phyloP scores from a whole-genome alignment of 306 rosid genomes.

The Quercus cerris region DNA sequence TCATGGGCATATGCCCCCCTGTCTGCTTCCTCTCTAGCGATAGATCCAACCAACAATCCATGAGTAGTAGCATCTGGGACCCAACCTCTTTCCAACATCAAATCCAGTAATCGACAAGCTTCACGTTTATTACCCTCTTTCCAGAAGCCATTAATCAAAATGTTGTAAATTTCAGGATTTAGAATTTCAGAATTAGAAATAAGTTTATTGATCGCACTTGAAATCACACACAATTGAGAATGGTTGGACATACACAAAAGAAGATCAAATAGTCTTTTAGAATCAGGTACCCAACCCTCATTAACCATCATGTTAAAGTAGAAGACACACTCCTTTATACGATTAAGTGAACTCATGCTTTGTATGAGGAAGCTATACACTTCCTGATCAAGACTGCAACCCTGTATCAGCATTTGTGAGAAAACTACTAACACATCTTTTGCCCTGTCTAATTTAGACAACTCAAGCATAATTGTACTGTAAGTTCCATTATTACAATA shows the following conservation, averaged over 20 bases:
- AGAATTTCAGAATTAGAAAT: constrained; percentile 30
- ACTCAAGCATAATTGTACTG: constrained; percentile 45
- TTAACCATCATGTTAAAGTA: constrained; percentile 65
- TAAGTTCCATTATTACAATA: constrained; percentile 45
- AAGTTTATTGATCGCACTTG: constrained; percentile 44
- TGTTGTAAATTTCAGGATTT: constrained; percentile 44
- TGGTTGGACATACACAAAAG: constrained; percentile 47
- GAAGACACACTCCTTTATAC: constrained; percentile 40
- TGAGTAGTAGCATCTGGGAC: constrained; percentile 77
- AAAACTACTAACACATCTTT: constrained; percentile 42
- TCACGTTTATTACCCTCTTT: constrained; percentile 62
- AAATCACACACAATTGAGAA: constrained; percentile 50
- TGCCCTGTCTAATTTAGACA: constrained; percentile 39
- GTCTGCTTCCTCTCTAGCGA: constrained; percentile 32
- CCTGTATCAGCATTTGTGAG: constrained; percentile 60
- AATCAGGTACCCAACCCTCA: constrained; percentile 60
- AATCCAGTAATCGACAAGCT: constrained; percentile 58
- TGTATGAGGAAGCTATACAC: constrained; percentile 61
- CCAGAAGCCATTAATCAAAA: constrained; percentile 70
- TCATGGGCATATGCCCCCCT: constrained; percentile 13
- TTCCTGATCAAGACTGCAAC: constrained; percentile 51
- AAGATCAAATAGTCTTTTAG: constrained; percentile 49
- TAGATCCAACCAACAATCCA: constrained; percentile 68
- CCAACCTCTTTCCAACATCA: constrained; percentile 89
- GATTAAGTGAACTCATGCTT: constrained; percentile 48